Evolutionary conservation across 345 rosid species (phyloP), one percentile per base, ranked within the genome.

Genomic region (Citrus glauca): DNA sequence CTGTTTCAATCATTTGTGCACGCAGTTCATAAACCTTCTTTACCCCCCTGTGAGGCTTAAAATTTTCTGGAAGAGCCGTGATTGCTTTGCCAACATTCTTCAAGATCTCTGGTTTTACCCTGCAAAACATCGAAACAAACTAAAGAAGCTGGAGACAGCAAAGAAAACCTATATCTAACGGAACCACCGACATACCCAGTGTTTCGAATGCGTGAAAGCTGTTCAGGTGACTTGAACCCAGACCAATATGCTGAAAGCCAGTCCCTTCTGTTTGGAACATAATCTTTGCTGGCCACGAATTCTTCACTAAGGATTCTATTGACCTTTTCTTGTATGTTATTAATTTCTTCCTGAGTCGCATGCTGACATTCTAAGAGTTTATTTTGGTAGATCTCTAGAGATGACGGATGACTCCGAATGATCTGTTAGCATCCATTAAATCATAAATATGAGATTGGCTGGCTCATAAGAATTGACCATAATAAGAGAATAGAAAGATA

Each of bases 191-290:
- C 72, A 68, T 78, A 93, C 93, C 97, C 95, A 50, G 97, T 92
- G 81, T 92, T 92, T 75, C 95, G 78, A 74, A 90, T 79, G 77
- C 95, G 92, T 38, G 97, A 92, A 77, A 91, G 80, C 81, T 92
- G 94, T 82, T 92, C 92, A 40, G 97, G 95, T 75, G 97, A 90
- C 84, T 90, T 90, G 72, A 90, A 92, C 64, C 97, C 93, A 67
- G 89, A 66, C 97, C 97, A 92, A 77, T 90, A 89, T 77, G 97
- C 88, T 20, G 95, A 88, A 78, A 92, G 97, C 97, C 97, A 92
- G 40, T 91, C 97, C 78, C 95, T 89, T 80, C 83, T 84, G 69
- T 88, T 83, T 10, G 89, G 90, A 81, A 87, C 88, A 85, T 91
- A 90, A 76, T 92, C 91, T 86, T 89, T 91, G 87, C 93, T 91